Percentiles rank a stretch among this genome's conserved stretches.
phyloP scores from a whole-genome alignment of 2,329 filamentous ascomycete species.

The Talaromyces sp. region DNA sequence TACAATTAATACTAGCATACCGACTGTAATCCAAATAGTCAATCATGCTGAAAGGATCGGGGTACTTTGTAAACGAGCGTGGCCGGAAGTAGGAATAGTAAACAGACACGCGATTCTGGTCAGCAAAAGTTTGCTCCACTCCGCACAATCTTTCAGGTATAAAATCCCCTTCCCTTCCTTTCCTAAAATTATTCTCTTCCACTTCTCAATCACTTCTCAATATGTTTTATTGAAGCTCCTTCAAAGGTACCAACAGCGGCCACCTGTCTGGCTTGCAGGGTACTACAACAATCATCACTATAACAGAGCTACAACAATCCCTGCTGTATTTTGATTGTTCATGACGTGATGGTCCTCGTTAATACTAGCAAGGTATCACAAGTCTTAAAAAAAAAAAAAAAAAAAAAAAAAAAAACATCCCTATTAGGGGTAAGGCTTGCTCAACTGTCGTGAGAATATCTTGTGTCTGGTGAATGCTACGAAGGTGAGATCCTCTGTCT shows the following conservation, averaged over 20 bases:
- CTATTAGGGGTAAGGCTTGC: not conserved
- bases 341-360: too few relatives aligned
- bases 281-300: too few relatives aligned
- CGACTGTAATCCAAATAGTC: not conserved
- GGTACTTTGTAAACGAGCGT: too few relatives aligned
- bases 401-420: too few relatives aligned
- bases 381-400: too few relatives aligned
- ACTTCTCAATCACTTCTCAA: not conserved
- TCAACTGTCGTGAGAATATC: rapidly evolving
- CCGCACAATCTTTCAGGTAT: not conserved
- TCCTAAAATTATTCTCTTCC: not conserved
- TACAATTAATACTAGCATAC: not conserved
- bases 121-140: not conserved
- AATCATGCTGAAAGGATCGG: not conserved
- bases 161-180: not conserved
- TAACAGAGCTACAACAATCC: too few relatives aligned
- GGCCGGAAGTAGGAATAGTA: not conserved
- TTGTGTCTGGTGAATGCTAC: too few relatives aligned
- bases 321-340: too few relatives aligned
- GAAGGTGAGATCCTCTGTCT: too few relatives aligned
- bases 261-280: not conserved
- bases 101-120: not conserved
- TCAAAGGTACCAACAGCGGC: too few relatives aligned
- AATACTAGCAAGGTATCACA: too few relatives aligned
- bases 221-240: not conserved